Conservation (phyloP, 768 basidiomycete genomes). For the Pleurotus cornucopiae region DNA sequence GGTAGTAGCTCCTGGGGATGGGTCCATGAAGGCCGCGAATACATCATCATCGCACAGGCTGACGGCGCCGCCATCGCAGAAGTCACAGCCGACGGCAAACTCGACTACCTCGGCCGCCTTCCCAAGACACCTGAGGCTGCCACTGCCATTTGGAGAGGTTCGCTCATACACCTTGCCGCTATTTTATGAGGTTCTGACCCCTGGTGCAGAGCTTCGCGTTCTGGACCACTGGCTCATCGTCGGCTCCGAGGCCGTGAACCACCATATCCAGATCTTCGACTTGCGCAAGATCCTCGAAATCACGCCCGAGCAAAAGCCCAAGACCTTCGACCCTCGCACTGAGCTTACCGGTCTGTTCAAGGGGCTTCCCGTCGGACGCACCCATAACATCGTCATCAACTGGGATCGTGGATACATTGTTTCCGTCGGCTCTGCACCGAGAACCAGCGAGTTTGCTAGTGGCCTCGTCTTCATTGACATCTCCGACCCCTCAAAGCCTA, state of each 20-base stretch:
- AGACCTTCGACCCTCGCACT: slow-evolving; percentile 14
- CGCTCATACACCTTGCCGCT: not conserved
- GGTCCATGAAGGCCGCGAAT: slow-evolving; percentile 14
- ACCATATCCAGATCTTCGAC: slow-evolving; percentile 25
- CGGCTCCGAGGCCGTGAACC: slow-evolving; percentile 21
- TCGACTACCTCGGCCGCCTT: slow-evolving; percentile 15
- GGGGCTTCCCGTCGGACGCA: slow-evolving; percentile 22
- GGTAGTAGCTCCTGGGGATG: slow-evolving; percentile 16
- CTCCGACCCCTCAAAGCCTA: slow-evolving; percentile 20
- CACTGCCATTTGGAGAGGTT: slow-evolving; percentile 12
- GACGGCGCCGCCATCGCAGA: slow-evolving; percentile 14
- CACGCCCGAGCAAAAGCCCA: slow-evolving; percentile 14
- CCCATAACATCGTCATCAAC: slow-evolving; percentile 24
- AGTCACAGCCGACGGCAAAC: slow-evolving; percentile 9
- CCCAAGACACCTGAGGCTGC: slow-evolving; percentile 16
- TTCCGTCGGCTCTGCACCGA: slow-evolving; percentile 21
- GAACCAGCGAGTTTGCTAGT: slow-evolving; percentile 15
- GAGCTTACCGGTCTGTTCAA: slow-evolving; percentile 14
- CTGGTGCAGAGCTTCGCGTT: slow-evolving; percentile 20
- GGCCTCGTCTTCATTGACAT: slow-evolving; percentile 27
- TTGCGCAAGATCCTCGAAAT: slow-evolving; percentile 17
- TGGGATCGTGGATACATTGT: slow-evolving; percentile 16
- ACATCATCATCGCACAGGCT: slow-evolving; percentile 15
- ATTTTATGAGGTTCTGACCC: not conserved
- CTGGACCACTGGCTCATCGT: slow-evolving; percentile 19